Evolutionary conservation across 345 rosid species (phyloP), one percentile per base, ranked within the genome.

Genomic region (Gossypium thurberi): DNA sequence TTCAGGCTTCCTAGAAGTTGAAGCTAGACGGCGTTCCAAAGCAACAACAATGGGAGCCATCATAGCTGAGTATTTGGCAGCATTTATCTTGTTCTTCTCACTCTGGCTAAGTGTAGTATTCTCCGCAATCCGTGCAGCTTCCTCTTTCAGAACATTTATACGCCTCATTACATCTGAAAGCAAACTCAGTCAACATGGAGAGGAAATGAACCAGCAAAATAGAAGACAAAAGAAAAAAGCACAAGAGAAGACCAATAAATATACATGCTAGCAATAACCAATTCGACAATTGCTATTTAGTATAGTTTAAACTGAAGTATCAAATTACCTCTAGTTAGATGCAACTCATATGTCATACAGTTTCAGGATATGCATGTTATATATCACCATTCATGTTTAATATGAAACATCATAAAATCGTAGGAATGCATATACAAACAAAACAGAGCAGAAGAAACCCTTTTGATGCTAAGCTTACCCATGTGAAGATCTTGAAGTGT

Each of bases 401-500:
- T 33, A 3, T 47, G 14, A 28, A 68, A 15, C 44, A 68, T 9
- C 44, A 25, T 4, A 68, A 1, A 15, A 68, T 15, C 10, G 57
- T 3, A 25, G 10, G 71, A 50, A 68, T 50, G 1, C 42, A 43
- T 70, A 42, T 7, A 40, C 50, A 70, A 18, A 55, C 9, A 77
- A 65, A 66, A 47, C 53, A 69, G 52, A 76, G 70, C 63, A 60
- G 52, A 77, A 76, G 21, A 77, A 65, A 40, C 63, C 50, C 65
- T 17, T 70, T 48, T 46, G 70, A 65, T 57, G 72, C 73, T 53
- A 69, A 65, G 40, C 42, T 75, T 84, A 93, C 98, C 98, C 85
- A 90, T 86, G 75, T 91, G 97, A 81, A 93, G 91, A 79, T 93
- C 98, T 81, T 93, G 97, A 80, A 93, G 97, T 47, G 98, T 93